Base-by-base conservation (phyloP, 169 alveolate genomes). In the Perkinsus marinus region DNA sequence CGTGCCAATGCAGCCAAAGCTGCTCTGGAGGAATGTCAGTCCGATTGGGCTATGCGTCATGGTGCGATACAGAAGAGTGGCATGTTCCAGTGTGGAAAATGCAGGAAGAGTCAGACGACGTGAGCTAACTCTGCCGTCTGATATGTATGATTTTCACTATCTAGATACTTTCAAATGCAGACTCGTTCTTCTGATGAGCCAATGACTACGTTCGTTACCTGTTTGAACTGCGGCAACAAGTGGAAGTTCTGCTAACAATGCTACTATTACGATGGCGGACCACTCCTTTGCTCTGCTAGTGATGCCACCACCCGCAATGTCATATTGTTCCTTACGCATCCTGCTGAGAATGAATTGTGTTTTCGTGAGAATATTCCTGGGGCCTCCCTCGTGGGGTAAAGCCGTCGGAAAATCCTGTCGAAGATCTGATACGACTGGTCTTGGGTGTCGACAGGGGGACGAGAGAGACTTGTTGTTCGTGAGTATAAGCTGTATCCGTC, bases 151-250 rank as follows among this genome's bases (percentile, higher is more conserved):
- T 10, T 43, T 9, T 17, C 17, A 43, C 68, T 43, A 9, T 43
- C 17, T 17, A 43, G 68, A 17, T 97, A 96, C 93, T 93, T 93
- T 68, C 99, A 98, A 95, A 94, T 97, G 96, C 99, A 98, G 94
- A 98, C 99, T 6, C 95, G 99, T 93, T 97, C 99, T 9, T 98
- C 99, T 41, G 99, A 98, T 94, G 99, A 98, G 93, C 99, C 99
- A 90, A 98, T 98, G 99, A 98, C 99, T 19, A 96, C 99, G 91
- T 98, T 98, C 92, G 99, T 98, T 30, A 95, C 97, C 39, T 98
- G 99, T 91, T 94, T 98, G 30, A 97, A 97, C 91, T 98, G 99
- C 94, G 97, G 96, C 37, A 95, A 97, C 93, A 93, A 97, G 17
- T 98, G 99, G 99, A 98, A 97, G 93, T 97, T 97, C 93, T 98